phyloP scores from a whole-genome alignment of 2,329 filamentous ascomycete species.

The Pseudogymnoascus sp. region DNA sequence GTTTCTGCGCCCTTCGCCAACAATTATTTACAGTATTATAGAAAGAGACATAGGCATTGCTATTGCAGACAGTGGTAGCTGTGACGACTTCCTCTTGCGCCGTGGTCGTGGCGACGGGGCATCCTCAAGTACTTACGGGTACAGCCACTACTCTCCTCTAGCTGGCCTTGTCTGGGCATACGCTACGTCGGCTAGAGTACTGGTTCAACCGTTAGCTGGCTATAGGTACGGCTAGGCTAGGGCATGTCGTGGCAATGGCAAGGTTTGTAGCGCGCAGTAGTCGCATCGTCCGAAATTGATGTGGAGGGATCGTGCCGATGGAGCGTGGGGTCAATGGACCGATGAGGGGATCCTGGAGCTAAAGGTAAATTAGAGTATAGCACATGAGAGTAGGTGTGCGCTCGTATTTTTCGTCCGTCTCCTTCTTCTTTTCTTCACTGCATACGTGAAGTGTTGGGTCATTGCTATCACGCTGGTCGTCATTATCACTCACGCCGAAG shows the following conservation, averaged over 20 bases:
- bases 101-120: no score
- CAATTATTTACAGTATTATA: neutral
- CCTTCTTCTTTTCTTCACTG: neutral
- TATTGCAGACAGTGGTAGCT: neutral
- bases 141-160: neutral
- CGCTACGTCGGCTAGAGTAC: neutral
- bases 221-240: neutral
- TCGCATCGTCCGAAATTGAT: conserved; percentile 6
- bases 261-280: conserved; percentile 2
- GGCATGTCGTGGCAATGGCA: neutral
- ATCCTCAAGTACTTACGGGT: neutral
- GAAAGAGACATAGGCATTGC: neutral
- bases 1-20: neutral
- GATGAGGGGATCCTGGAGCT: neutral
- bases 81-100: neutral
- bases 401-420: neutral
- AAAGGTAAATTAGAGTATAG: neutral
- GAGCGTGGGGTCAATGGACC: neutral
- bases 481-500: neutral
- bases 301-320: neutral
- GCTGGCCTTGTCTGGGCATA: neutral
- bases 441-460: neutral
- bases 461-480: neutral
- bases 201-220: neutral
- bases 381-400: neutral